A percentile compares a stretch with the other conserved stretches of the same genome.
Conservation (phyloP, 2,329 filamentous ascomycete genomes). For the Fusarium solani-melongenae region DNA sequence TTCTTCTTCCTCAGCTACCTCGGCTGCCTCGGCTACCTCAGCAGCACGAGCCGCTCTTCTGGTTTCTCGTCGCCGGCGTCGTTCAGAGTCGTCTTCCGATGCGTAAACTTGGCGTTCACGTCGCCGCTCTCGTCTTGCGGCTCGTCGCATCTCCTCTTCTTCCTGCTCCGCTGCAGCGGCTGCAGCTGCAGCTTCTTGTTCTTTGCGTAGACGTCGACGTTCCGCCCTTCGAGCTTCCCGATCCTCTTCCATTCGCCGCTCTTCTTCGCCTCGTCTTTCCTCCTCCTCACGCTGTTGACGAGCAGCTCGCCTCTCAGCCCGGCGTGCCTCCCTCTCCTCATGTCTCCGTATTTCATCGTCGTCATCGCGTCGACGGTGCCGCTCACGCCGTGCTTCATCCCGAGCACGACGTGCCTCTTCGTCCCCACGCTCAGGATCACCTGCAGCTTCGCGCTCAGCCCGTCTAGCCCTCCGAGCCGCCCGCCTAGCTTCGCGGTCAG, state of each 20-base stretch:
- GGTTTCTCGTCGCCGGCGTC: constrained; percentile 65
- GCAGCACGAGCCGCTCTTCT: constrained; percentile 57
- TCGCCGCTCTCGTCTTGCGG: constrained; percentile 62
- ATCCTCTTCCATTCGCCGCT: constrained; percentile 64
- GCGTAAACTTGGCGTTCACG: constrained; percentile 57
- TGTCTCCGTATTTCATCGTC: constrained; percentile 56
- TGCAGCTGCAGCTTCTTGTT: constrained; percentile 58
- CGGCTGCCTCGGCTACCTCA: constrained; percentile 40
- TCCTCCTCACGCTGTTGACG: constrained; percentile 44
- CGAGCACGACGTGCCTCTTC: constrained; percentile 67
- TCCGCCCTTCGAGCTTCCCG: constrained; percentile 64
- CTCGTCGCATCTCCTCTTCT: constrained; percentile 58
- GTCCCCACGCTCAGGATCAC: constrained; percentile 67
- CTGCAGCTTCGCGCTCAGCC: constrained; percentile 58
- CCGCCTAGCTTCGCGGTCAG: constrained; percentile 70
- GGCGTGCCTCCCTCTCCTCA: constrained; percentile 62
- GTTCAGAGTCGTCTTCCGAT: constrained; percentile 65
- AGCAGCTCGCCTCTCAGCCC: constrained; percentile 63
- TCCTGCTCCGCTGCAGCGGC: constrained; percentile 55
- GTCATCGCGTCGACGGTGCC: constrained; percentile 58
- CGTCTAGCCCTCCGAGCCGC: constrained; percentile 71
- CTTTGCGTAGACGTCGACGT: constrained; percentile 61
- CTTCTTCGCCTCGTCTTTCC: constrained; percentile 52
- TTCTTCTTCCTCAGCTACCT: constrained; percentile 47
- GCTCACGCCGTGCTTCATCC: constrained; percentile 67